Evolutionary conservation across 768 basidiomycete genomes (phyloP).

Genomic region (Boletus bicolor): DNA sequence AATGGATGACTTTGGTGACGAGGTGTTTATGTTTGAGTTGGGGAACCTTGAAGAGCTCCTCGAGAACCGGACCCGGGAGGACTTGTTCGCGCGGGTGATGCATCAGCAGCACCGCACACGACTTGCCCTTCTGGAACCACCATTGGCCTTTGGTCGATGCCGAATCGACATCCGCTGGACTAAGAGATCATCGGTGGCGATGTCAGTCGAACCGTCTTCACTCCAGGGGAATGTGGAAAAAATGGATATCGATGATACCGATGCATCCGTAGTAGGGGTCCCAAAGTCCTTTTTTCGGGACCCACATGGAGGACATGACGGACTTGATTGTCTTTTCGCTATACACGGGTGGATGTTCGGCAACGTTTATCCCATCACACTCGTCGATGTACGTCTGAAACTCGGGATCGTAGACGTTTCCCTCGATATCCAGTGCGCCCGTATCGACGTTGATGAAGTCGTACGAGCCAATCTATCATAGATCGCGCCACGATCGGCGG

Average conservation of each 20-base stretch:
- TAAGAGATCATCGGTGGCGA: neutral
- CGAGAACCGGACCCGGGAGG: neutral
- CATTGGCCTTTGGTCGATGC: neutral
- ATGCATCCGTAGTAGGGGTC: slow-evolving; percentile 7
- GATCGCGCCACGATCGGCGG: neutral
- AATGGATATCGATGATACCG: neutral
- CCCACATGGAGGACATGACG: slow-evolving; percentile 3
- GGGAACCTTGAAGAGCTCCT: neutral
- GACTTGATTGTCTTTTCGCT: neutral
- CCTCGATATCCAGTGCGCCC: slow-evolving; percentile 26
- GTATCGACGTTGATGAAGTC: slow-evolving; percentile 26
- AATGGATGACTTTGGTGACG: neutral
- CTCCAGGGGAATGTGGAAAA: neutral
- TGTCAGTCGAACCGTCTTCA: neutral
- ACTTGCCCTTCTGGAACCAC: neutral
- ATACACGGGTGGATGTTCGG: slow-evolving; percentile 14
- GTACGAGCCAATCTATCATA: slow-evolving; percentile 18
- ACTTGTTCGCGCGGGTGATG: neutral
- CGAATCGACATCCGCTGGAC: neutral
- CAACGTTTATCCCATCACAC: slow-evolving; percentile 10
- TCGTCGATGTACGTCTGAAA: slow-evolving; percentile 12
- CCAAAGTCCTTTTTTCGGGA: slow-evolving; percentile 13
- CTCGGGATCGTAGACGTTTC: slow-evolving; percentile 22
- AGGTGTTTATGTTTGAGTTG: neutral
- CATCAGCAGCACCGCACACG: neutral